These are phyloP conservation scores for Chenopodium formosanum DNA, from an alignment of 148 eudicot species.

Conservation along the genomic window DNA sequence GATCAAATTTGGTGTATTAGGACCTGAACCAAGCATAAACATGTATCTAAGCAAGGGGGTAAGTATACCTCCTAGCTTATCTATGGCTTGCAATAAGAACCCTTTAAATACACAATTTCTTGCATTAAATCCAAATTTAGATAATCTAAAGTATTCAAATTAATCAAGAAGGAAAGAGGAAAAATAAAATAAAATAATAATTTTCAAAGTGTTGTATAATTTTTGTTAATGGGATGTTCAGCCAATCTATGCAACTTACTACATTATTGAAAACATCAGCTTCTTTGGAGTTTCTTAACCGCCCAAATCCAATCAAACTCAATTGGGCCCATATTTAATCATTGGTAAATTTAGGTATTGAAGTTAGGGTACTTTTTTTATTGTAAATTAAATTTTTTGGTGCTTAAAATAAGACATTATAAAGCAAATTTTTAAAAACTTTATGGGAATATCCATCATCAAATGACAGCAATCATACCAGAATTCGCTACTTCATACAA, in stretches of 20 bases:
- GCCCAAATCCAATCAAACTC: constrained; percentile 30
- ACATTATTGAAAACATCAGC: constrained; percentile 19
- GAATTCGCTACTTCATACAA: background rate
- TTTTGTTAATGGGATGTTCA: background rate
- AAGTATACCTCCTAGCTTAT: background rate
- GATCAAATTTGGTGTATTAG: background rate
- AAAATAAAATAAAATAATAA: background rate
- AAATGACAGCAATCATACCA: too few species aligned
- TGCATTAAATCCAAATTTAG: background rate
- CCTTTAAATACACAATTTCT: constrained; percentile 17
- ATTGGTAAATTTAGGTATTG: constrained; percentile 16
- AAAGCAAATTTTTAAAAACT: background rate
- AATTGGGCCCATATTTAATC: constrained; percentile 19
- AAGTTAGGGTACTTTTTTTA: background rate
- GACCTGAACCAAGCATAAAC: background rate
- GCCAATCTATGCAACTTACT: background rate
- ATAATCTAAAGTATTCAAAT: background rate
- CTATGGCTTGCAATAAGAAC: background rate
- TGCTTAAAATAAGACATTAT: background rate
- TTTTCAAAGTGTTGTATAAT: constrained; percentile 12
- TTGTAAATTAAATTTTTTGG: background rate
- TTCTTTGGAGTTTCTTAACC: constrained; percentile 24
- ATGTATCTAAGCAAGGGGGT: background rate
- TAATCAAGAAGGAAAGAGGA: background rate
- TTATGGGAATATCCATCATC: background rate